A percentile compares a stretch with the other conserved stretches of the same genome.
Evolutionary conservation across 345 rosid species (phyloP).

Genomic region (Lepidium sativum): DNA sequence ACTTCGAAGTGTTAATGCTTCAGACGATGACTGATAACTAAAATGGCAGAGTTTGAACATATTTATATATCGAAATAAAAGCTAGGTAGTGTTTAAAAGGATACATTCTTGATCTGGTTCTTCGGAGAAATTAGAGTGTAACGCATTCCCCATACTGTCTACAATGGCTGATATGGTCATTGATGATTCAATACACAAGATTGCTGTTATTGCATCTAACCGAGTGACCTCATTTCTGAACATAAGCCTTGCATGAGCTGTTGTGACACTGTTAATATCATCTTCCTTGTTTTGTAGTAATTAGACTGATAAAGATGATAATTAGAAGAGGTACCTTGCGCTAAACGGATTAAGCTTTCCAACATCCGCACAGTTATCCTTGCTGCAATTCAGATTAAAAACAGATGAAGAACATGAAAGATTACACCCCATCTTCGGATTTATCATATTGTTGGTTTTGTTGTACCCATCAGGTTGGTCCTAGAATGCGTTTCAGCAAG

Average conservation of each 20-base stretch:
- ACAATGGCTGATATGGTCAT: slow-evolving; percentile 93
- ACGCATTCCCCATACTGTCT: slow-evolving; percentile 74
- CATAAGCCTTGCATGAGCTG: slow-evolving; percentile 97
- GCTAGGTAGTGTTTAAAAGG: slow-evolving; percentile 33
- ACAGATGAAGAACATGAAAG: not conserved
- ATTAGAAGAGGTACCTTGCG: slow-evolving; percentile 55
- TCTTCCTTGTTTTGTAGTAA: not conserved
- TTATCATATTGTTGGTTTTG: not conserved
- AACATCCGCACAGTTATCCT: slow-evolving; percentile 96
- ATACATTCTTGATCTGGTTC: slow-evolving; percentile 86
- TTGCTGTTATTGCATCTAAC: slow-evolving; percentile 83
- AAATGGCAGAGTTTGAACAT: not conserved
- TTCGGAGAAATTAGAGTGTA: slow-evolving; percentile 86
- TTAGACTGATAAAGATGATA: not conserved
- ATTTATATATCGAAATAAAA: not conserved
- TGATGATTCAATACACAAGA: slow-evolving; percentile 87
- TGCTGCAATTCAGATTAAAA: slow-evolving; percentile 40
- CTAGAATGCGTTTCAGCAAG: not conserved
- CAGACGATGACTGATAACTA: not conserved
- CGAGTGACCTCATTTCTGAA: slow-evolving; percentile 82
- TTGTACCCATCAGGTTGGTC: not conserved
- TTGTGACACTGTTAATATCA: not conserved
- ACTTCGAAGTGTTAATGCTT: not conserved
- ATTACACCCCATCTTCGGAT: not conserved
- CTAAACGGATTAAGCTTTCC: slow-evolving; percentile 91